These are phyloP conservation scores for Cryptosporidium ryanae DNA, from an alignment of 169 alveolate genomes.

Conservation along the genomic window DNA sequence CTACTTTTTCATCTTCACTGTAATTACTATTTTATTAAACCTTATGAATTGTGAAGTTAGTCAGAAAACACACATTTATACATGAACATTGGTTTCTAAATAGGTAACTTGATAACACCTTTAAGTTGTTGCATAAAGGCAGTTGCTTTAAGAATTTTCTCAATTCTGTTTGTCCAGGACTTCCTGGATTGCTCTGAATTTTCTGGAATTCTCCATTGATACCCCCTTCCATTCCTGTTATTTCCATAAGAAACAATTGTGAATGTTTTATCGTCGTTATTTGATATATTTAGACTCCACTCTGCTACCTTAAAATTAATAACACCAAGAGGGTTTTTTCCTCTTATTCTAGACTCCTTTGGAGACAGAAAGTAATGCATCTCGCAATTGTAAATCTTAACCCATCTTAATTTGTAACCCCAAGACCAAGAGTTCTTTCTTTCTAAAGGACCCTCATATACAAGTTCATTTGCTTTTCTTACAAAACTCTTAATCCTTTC, in stretches of 20 bases:
- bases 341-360: slow-evolving; percentile 19
- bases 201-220: slow-evolving; percentile 67
- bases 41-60: too few species aligned
- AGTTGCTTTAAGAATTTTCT: slow-evolving; percentile 57
- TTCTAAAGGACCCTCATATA: slow-evolving; percentile 69
- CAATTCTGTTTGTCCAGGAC: slow-evolving; percentile 69
- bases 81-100: neutral
- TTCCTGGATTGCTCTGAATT: slow-evolving; percentile 55
- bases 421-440: slow-evolving; percentile 73
- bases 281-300: slow-evolving; percentile 46
- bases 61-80: neutral
- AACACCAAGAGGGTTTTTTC: slow-evolving; percentile 59
- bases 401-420: slow-evolving; percentile 74
- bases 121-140: slow-evolving; percentile 73
- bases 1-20: too few species aligned
- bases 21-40: too few species aligned
- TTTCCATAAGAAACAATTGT: slow-evolving; percentile 24
- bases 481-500: slow-evolving; percentile 40
- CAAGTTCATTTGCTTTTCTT: slow-evolving; percentile 25
- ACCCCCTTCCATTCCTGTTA: slow-evolving; percentile 60
- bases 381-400: slow-evolving; percentile 44
- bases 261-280: slow-evolving; percentile 42
- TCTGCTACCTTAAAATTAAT: slow-evolving; percentile 68
- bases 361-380: slow-evolving; percentile 69
- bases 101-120: slow-evolving; percentile 47